Evolutionary conservation across 139 green algal species (phyloP).

Genomic region (Pycnococcus provasolii): DNA sequence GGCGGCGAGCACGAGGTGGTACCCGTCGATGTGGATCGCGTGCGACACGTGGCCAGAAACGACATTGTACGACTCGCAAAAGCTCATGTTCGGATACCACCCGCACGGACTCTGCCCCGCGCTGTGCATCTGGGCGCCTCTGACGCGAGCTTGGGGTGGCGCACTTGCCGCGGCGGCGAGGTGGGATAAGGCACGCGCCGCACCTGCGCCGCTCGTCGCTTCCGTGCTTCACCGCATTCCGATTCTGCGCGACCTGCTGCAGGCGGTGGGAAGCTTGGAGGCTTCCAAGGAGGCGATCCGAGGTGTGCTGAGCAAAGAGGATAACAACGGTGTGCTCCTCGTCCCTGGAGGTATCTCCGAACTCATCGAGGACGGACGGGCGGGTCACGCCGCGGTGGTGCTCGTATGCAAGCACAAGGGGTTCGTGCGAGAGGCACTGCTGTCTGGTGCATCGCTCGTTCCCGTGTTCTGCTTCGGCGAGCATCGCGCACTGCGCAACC

Average conservation of each 20-base stretch:
- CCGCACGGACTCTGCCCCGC: slow-evolving; percentile 36
- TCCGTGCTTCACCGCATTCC: slow-evolving; percentile 33
- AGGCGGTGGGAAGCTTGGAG: slow-evolving; percentile 28
- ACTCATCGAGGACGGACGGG: slow-evolving; percentile 2
- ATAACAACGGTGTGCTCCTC: slow-evolving; percentile 17
- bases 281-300: slow-evolving; percentile 28
- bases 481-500: neutral
- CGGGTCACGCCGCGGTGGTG: slow-evolving; percentile 9
- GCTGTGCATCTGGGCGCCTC: slow-evolving; percentile 27
- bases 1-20: no score
- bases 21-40: neutral
- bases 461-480: slow-evolving; percentile 45
- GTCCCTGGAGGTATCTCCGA: slow-evolving; percentile 26
- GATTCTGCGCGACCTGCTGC: slow-evolving; percentile 34
- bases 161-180: slow-evolving; percentile 11
- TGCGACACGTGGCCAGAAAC: neutral
- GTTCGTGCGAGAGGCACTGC: slow-evolving; percentile 35
- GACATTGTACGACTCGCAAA: neutral
- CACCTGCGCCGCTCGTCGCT: slow-evolving; percentile 23
- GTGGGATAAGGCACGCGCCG: slow-evolving; percentile 9
- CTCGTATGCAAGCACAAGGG: slow-evolving; percentile 28
- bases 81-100: slow-evolving; percentile 28
- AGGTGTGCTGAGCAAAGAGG: slow-evolving; percentile 11
- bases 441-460: slow-evolving; percentile 30
- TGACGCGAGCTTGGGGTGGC: slow-evolving; percentile 22